Evolutionary conservation across 176 grass and related monocot species (phyloP), one percentile per base, ranked within the genome.

Genomic region (Eremochloa ophiuroides): DNA sequence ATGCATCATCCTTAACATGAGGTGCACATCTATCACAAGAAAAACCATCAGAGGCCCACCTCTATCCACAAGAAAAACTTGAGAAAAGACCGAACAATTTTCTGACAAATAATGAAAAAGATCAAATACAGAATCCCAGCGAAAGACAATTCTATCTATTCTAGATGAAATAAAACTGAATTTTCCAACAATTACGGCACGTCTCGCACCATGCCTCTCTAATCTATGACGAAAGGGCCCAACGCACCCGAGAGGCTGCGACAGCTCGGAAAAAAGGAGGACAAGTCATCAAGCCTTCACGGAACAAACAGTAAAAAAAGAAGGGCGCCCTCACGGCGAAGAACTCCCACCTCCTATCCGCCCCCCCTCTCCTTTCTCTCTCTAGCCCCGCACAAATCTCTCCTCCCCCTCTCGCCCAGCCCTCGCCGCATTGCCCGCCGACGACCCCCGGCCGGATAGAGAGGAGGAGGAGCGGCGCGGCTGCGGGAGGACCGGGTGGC

Each of bases 361-460:
- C 34, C 34, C 33, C 34, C 34, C 34, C 34, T 35, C 34, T 35
- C 34, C 34, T 35, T 35, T 35, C 34, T 35, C 34, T 35, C 34
- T 35, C 34, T 35, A n/a, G 44, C 44, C 64, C 55, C 71, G 82
- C 87, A 85, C 87, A 81, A 85, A 85, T 85, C 87, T 81, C 77
- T 64, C 87, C 65, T 30, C 62, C 87, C 59, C 55, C 41, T 50
- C 27, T 50, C 60, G 22, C 77, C 70, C 65, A 47, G 22, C 77
- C 70, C 65, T 18, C 78, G 72, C 77, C 65, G 87, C 87, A 89
- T 89, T 85, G 87, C 53, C 37, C 50, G 15, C 44, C 80, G 80
- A 37, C 85, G 64, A 69, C 10, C 39, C 35, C n/a, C 37, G 44
- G 23, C 69, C 82, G 56, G 56, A 68, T 65, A 85, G 82, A 77